Base-by-base conservation (phyloP, 352 stramenopile genomes). In the Albugo laibachii region DNA sequence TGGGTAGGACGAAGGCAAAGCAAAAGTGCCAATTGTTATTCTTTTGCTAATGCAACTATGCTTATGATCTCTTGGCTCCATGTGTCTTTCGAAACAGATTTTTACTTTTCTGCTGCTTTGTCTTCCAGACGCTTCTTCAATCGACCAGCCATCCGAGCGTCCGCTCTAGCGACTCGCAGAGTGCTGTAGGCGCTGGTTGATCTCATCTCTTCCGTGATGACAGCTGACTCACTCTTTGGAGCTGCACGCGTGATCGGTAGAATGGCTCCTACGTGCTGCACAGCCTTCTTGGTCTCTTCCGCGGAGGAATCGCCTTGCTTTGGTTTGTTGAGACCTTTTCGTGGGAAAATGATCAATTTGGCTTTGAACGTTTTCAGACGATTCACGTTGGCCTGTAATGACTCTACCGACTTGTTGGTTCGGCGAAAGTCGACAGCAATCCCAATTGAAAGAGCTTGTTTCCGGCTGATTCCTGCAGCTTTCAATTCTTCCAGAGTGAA, bases 401-500 rank as follows among this genome's bases (percentile, higher is more conserved):
- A 95, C 66, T 98, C 93, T 13, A 97, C 79, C 58, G 72, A 97
- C 67, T 96, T 95, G 93, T 99, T 99, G 54, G 73, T 96, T 59
- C 96, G 87, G 54, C 96, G 92, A 67, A 94, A 85, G 78, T 99
- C 95, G 11, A 99, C 94, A 50, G 94, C 75, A 61, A 99, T 98
- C 58, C 96, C 96, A 57, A 99, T 94, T 54, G 92, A 97, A 46
- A 86, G 70, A 18, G 96, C 96, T 60, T 96, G 80, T 63, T 96
- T 95, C 63, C 85, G 80, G 59, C 68, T 93, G 62, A 99, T 92
- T 50, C 92, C 93, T 59, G 93, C 96, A 52, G 86, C 91, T 80
- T 98, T 98, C 45, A 99, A 70, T 80, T 99, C 96, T 57, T 96
- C 92, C 48, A 98, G 69, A 48, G 93, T 97, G 77, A 99, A 99